phyloP scores from a whole-genome alignment of 169 alveolate genomes.

The Toxoplasma gondii region DNA sequence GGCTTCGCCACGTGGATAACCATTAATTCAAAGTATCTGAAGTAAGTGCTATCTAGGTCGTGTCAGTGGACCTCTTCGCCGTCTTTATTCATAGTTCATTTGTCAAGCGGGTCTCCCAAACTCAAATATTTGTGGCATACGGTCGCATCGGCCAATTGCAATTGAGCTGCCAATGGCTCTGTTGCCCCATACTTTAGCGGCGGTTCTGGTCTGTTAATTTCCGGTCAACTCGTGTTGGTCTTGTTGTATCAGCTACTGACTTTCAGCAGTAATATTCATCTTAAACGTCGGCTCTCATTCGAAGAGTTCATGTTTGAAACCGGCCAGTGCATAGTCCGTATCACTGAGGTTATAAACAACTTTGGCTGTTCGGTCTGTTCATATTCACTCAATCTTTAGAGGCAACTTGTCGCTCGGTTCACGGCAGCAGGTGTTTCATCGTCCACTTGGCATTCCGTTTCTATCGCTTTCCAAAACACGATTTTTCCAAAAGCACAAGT shows the following conservation, averaged over 20 bases:
- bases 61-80: slow-evolving; percentile 25
- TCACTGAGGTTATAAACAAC: neutral
- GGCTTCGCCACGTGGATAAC: neutral
- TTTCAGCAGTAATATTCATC: neutral
- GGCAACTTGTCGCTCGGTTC: neutral
- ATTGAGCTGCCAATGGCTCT: neutral
- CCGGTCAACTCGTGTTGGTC: neutral
- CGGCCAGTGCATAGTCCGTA: neutral
- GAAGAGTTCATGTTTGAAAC: neutral
- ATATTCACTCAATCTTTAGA: neutral
- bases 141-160: neutral
- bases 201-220: neutral
- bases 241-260: neutral
- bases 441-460: slow-evolving; percentile 1
- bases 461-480: slow-evolving; percentile 12
- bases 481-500: neutral
- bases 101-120: slow-evolving; percentile 15
- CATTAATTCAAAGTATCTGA: neutral
- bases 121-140: neutral
- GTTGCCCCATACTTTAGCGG: neutral
- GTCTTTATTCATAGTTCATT: neutral
- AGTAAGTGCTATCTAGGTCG: neutral
- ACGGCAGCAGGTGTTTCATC: neutral
- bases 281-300: neutral
- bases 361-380: neutral